A percentile compares a stretch with the other conserved stretches of the same genome.
Conservation (phyloP, 2,329 filamentous ascomycete genomes). For the Byssothecium circinans region DNA sequence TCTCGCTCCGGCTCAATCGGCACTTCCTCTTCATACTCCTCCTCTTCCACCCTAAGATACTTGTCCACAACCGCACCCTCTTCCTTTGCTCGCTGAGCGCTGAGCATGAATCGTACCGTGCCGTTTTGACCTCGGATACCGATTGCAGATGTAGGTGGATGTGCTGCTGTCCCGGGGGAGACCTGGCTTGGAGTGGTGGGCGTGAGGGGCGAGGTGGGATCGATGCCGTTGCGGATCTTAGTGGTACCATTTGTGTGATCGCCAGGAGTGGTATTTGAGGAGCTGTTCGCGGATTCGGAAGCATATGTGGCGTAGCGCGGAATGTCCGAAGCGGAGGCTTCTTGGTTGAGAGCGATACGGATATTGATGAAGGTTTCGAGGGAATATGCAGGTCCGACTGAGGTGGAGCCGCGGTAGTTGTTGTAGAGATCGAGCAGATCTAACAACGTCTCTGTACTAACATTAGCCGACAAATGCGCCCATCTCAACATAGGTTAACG, state of each 20-base stretch:
- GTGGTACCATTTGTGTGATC: conserved; percentile 16
- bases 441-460: conserved; percentile 73
- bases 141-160: conserved; percentile 41
- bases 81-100: conserved; percentile 70
- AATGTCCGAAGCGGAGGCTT: conserved; percentile 65
- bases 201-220: conserved; percentile 35
- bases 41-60: conserved; percentile 73
- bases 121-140: conserved; percentile 59
- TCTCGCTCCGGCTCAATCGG: conserved; percentile 23
- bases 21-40: conserved; percentile 76
- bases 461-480: conserved; percentile 5
- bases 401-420: conserved; percentile 74
- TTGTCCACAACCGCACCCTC: conserved; percentile 70
- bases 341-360: conserved; percentile 83
- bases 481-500: background rate
- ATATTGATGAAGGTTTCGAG: conserved; percentile 81
- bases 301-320: conserved; percentile 61
- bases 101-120: conserved; percentile 87
- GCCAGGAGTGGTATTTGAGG: conserved; percentile 14
- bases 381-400: conserved; percentile 71
- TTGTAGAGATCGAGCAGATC: conserved; percentile 93
- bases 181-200: conserved; percentile 52
- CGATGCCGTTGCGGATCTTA: conserved; percentile 40
- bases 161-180: conserved; percentile 34
- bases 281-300: conserved; percentile 22